Base-by-base conservation (phyloP, 192 early-diverging fungal genomes). In the Coemansia sp. region DNA sequence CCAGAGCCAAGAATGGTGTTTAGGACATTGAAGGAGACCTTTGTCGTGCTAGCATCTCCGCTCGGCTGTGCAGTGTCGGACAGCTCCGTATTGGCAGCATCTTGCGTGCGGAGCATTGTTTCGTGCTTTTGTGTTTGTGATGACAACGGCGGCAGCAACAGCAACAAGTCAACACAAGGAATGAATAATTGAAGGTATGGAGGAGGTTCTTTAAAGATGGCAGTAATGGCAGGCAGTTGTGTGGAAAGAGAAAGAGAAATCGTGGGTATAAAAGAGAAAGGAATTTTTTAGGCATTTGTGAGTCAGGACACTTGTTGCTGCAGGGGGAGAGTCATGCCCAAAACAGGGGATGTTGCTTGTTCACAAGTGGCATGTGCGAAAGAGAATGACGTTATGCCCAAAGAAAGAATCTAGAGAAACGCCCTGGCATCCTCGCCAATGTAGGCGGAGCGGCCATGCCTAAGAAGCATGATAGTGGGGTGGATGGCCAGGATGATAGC, bases 1-100 rank as follows among this genome's bases (percentile, higher is more conserved):
- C 28, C 87, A 29, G 85, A 84, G 14, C 87, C 87, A 3, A 87
- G 82, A 8, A 85, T 87, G 13, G 85, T 83, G 64, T 89, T 89
- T 9, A 89, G 81, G 36, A 89, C 79, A 36, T 86, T 87, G 56
- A 86, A 82, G 6, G 82, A 65, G 3, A 68, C 71, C 55, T 55
- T 55, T 34, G 29, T 38, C 6, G 61, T 63, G 52, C 52, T 63
- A 15, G 53, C 50, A 22, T 53, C 53, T 14, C 52, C 61, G 47
- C 2, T 20, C 28, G 31, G 8, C 20, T 15, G 19, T 4, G 34
- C n/a, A 5, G 44, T 50, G 25, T 54, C 52, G n/a, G 86, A 30
- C 84, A 83, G 15, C 86, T 36, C 34, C 8, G 34, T 36, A 13
- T 8, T 25, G 23, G 7, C 45, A 25, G 23, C 42, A 20, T 36